A percentile compares a stretch with the other conserved stretches of the same genome.
Evolutionary conservation across 179 eudicot species (phyloP).

Genomic region (Spinacia oleracea): DNA sequence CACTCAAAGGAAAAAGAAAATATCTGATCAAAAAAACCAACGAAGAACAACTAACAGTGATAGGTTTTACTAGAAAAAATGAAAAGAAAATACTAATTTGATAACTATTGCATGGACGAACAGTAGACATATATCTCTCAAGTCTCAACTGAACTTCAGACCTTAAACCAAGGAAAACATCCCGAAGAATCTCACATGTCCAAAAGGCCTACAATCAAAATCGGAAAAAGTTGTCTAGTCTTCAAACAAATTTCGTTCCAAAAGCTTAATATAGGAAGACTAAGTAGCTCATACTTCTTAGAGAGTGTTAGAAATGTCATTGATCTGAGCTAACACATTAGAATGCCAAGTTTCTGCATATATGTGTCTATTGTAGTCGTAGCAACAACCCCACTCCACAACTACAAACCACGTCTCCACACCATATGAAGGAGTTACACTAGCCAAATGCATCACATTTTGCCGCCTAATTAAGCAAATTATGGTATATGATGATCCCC

Average conservation of each 20-base stretch:
- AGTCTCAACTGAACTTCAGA: neutral
- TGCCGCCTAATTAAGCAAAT: neutral
- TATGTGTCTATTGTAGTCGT: neutral
- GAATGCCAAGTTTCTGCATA: neutral
- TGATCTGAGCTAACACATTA: neutral
- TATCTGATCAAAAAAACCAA: neutral
- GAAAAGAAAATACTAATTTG: neutral
- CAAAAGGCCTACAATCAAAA: neutral
- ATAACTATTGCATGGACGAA: neutral
- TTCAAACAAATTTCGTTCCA: neutral
- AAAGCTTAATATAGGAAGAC: neutral
- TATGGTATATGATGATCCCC: neutral
- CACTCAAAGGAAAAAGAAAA: neutral
- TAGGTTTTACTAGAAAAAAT: neutral
- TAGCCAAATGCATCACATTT: neutral
- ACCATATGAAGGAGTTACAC: neutral
- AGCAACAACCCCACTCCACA: neutral
- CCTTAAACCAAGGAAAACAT: neutral
- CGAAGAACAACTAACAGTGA: neutral
- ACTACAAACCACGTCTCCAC: neutral
- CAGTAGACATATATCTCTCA: neutral
- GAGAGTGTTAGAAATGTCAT: neutral
- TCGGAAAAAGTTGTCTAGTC: neutral
- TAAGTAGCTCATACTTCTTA: neutral
- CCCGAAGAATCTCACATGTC: neutral